A percentile compares a stretch with the other conserved stretches of the same genome.
These are phyloP conservation scores for Pseudogymnoascus sp. DNA, from an alignment of 2,329 filamentous ascomycete species.

Conservation along the genomic window DNA sequence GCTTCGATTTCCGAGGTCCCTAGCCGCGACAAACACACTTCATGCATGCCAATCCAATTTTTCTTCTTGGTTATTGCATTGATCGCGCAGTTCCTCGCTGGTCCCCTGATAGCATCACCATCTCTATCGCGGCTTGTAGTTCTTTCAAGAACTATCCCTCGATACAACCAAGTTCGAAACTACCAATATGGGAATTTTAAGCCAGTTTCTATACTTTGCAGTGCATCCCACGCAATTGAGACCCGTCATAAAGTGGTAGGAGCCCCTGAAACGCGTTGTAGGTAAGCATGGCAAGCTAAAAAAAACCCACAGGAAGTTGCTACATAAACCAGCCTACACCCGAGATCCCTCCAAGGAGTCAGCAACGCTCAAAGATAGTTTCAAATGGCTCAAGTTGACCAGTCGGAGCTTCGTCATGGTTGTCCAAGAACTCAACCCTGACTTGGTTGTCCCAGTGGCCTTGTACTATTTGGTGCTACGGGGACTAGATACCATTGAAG, in stretches of 20 bases:
- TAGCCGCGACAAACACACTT: no score
- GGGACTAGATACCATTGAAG: slow-evolving; percentile 94
- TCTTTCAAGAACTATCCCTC: not conserved
- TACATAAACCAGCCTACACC: slow-evolving; percentile 88
- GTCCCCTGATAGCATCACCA: not conserved
- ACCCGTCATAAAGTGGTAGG: slow-evolving; percentile 82
- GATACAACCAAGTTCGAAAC: not conserved
- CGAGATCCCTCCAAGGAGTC: slow-evolving; percentile 71
- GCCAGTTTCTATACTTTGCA: slow-evolving; percentile 58
- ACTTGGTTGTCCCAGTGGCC: slow-evolving; percentile 79
- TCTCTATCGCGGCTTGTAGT: not conserved
- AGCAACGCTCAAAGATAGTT: slow-evolving; percentile 69
- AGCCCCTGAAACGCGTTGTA: not conserved
- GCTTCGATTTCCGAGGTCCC: not conserved
- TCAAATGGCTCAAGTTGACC: slow-evolving; percentile 75
- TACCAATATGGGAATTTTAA: slow-evolving; percentile 44
- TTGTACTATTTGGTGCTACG: slow-evolving; percentile 91
- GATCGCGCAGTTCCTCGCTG: not conserved
- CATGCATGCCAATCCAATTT: not conserved
- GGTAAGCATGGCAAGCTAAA: not conserved
- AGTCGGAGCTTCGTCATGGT: slow-evolving; percentile 90
- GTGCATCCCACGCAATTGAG: slow-evolving; percentile 72
- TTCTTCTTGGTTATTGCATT: not conserved
- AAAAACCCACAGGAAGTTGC: slow-evolving; percentile 65
- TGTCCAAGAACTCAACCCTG: slow-evolving; percentile 91